These are phyloP conservation scores for Ceratobasidium theobromae DNA, from an alignment of 1,284 basidiomycete species.

Conservation along the genomic window DNA sequence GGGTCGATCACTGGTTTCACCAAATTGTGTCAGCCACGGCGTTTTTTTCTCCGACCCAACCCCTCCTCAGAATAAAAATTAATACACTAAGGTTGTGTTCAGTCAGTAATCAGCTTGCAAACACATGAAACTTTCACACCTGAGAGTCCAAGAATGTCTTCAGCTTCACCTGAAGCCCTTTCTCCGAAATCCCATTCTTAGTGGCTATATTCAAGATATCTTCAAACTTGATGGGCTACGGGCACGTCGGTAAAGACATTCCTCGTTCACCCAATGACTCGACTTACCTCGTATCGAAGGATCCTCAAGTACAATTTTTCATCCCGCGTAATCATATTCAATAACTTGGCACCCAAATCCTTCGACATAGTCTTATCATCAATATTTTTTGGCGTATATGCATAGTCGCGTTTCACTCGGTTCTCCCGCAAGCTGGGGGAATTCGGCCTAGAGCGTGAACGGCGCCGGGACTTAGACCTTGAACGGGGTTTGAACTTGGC, in stretches of 20 bases:
- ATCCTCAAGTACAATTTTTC: slow-evolving; percentile 54
- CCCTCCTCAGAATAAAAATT: slow-evolving; percentile 29
- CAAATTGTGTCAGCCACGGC: not conserved
- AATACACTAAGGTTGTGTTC: slow-evolving; percentile 33
- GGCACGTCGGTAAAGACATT: not conserved
- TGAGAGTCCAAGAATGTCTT: slow-evolving; percentile 59
- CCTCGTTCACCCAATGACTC: not conserved
- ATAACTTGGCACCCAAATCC: slow-evolving; percentile 48
- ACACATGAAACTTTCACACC: slow-evolving; percentile 42
- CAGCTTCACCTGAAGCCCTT: slow-evolving; percentile 49
- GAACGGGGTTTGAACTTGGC: not conserved
- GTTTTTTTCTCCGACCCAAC: slow-evolving; percentile 7
- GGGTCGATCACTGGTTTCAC: not conserved
- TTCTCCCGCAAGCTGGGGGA: slow-evolving; percentile 8
- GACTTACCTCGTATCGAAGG: slow-evolving; percentile 61
- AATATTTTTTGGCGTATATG: not conserved
- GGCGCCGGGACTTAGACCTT: not conserved
- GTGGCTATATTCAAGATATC: slow-evolving; percentile 50
- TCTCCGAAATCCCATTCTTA: slow-evolving; percentile 42
- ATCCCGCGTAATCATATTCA: slow-evolving; percentile 50
- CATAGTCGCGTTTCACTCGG: not conserved
- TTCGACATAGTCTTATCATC: slow-evolving; percentile 43
- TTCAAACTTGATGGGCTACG: slow-evolving; percentile 61
- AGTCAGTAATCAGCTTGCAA: not conserved
- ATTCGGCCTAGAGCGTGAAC: not conserved